Evolutionary conservation across 768 basidiomycete species (phyloP).

Genomic region (Lentinula guzmanii): DNA sequence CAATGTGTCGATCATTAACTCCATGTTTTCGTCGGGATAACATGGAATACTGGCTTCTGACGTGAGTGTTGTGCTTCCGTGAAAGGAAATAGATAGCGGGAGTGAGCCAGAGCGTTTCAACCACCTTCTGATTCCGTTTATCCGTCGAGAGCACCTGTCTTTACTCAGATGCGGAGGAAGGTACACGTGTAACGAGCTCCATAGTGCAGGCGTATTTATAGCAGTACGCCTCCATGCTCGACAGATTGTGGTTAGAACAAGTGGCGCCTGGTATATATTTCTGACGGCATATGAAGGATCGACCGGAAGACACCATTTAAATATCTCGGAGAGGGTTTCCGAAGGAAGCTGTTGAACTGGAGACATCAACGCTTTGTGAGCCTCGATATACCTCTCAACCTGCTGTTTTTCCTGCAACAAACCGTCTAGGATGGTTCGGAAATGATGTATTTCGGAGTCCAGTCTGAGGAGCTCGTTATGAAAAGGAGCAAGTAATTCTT

Average conservation of each 20-base stretch:
- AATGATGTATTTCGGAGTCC: neutral
- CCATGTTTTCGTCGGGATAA: neutral
- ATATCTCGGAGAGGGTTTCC: constrained; percentile 21
- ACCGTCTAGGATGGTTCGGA: neutral
- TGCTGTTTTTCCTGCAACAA: neutral
- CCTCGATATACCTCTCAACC: constrained; percentile 7
- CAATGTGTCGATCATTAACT: neutral
- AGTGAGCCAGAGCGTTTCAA: neutral
- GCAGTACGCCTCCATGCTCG: constrained; percentile 20
- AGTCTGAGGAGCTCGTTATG: neutral
- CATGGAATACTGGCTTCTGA: neutral
- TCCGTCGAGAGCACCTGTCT: neutral
- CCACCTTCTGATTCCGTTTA: neutral
- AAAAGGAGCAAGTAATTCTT: neutral
- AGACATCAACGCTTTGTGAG: constrained; percentile 19
- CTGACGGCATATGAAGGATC: constrained; percentile 12
- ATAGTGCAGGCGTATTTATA: constrained; percentile 19
- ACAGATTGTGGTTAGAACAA: constrained; percentile 20
- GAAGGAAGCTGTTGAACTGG: constrained; percentile 18
- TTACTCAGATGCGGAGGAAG: neutral
- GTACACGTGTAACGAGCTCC: constrained; percentile 17
- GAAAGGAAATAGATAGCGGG: neutral
- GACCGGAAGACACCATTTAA: constrained; percentile 19
- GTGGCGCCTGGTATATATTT: constrained; percentile 13
- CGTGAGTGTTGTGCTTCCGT: neutral